Conservation (phyloP, 306 rosid genomes). For the Quercus berberidifolia region DNA sequence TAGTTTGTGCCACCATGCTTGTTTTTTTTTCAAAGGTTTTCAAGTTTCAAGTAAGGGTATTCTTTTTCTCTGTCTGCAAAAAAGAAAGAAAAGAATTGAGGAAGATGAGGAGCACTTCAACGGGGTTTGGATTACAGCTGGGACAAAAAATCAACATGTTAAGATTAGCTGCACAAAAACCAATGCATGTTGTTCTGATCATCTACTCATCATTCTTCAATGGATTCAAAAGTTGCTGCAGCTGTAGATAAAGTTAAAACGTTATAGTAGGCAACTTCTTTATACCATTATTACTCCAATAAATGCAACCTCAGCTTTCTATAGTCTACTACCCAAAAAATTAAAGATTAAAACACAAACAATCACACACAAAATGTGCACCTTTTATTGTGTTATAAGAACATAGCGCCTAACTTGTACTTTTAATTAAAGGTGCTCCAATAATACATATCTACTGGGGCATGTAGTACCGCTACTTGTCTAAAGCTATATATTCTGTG, state of each 20-base stretch:
- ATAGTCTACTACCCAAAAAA: conserved; percentile 13
- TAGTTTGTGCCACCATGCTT: conserved; percentile 37
- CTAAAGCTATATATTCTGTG: conserved; percentile 9
- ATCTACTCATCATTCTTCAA: conserved; percentile 63
- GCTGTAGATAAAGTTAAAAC: conserved; percentile 48
- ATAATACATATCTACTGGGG: conserved; percentile 13
- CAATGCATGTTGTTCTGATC: conserved; percentile 41
- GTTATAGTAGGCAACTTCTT: conserved; percentile 36
- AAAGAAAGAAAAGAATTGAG: conserved; percentile 21
- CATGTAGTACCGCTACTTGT: conserved; percentile 19
- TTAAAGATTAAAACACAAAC: background rate
- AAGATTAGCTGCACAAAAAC: conserved; percentile 39
- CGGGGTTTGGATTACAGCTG: conserved; percentile 39
- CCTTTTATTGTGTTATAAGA: background rate
- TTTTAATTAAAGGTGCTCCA: background rate
- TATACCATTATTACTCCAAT: conserved; percentile 42
- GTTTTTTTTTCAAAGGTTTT: conserved; percentile 49
- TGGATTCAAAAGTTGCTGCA: conserved; percentile 45
- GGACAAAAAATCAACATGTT: conserved; percentile 32
- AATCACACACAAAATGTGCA: background rate
- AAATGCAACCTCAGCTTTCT: conserved; percentile 30
- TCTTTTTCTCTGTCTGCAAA: conserved; percentile 25
- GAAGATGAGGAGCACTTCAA: conserved; percentile 13
- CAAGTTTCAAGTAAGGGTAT: conserved; percentile 24
- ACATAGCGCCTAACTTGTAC: background rate